These are phyloP conservation scores for Crithidia fasciculata DNA, from an alignment of 208 protist species.

Conservation along the genomic window DNA sequence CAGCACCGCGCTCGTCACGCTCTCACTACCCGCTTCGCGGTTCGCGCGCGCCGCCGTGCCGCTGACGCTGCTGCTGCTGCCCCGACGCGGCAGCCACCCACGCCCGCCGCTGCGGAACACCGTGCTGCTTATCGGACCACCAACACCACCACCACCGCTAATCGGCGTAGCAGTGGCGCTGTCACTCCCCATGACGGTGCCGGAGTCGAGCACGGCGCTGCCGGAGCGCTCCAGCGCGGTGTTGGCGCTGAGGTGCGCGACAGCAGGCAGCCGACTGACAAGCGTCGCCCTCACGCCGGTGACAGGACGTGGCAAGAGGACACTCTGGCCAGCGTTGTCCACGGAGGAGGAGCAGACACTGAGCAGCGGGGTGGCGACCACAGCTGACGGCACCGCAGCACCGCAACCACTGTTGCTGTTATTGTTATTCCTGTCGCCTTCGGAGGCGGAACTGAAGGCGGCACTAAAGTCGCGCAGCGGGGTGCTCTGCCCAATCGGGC, in stretches of 20 bases:
- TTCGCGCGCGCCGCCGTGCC: too few species aligned
- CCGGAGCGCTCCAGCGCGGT: not conserved
- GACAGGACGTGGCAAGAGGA: too few species aligned
- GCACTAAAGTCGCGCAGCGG: not conserved
- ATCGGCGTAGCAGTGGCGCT: too few species aligned
- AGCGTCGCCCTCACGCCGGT: not conserved
- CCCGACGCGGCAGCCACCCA: too few species aligned
- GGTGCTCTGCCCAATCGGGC: too few species aligned
- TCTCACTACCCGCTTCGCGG: not conserved
- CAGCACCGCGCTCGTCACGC: not conserved
- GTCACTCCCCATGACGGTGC: too few species aligned
- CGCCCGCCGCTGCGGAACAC: too few species aligned
- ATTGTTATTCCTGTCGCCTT: not conserved
- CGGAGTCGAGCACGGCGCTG: not conserved
- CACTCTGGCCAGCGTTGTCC: not conserved
- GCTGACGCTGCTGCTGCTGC: too few species aligned
- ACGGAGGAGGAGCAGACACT: not conserved
- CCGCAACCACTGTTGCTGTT: not conserved
- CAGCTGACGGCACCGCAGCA: too few species aligned
- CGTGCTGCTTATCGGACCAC: too few species aligned
- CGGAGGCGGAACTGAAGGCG: not conserved
- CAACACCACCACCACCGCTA: too few species aligned
- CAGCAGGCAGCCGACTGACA: not conserved
- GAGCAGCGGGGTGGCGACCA: not conserved
- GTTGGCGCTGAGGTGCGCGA: not conserved